These are phyloP conservation scores for Nitzschia sp. DNA, from an alignment of 108 stramenopile genomes.

Conservation along the genomic window DNA sequence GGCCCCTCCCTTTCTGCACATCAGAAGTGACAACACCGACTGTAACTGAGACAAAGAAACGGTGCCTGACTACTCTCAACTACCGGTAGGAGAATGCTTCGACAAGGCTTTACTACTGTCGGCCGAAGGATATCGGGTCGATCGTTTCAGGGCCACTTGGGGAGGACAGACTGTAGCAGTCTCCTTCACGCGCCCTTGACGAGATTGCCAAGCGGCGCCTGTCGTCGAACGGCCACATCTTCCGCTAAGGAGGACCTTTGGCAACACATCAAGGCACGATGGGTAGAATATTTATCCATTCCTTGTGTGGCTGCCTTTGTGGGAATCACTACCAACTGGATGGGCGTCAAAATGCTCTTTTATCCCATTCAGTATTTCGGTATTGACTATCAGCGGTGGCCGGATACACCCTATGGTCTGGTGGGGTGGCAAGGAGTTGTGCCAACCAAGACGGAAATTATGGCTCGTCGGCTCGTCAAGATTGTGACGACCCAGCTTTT, in stretches of 20 bases:
- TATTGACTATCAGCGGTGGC: conserved; percentile 48
- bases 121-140: too few relatives aligned
- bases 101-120: too few relatives aligned
- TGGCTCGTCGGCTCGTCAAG: conserved; percentile 68
- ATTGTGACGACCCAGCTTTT: conserved; percentile 69
- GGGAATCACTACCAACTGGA: conserved; percentile 46
- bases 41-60: too few relatives aligned
- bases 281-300: conserved; percentile 60
- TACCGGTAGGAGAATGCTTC: too few relatives aligned
- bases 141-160: too few relatives aligned
- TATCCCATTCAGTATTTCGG: conserved; percentile 78
- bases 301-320: conserved; percentile 78
- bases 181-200: too few relatives aligned
- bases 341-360: conserved; percentile 59
- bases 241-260: conserved; percentile 1
- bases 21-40: too few relatives aligned
- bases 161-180: too few relatives aligned
- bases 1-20: too few relatives aligned
- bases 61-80: too few relatives aligned
- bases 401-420: conserved; percentile 63
- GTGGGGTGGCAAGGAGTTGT: conserved; percentile 88
- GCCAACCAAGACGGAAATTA: conserved; percentile 76
- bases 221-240: too few relatives aligned
- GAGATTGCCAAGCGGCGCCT: too few relatives aligned
- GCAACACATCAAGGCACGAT: conserved; percentile 23